Conservation (phyloP, 73 alveolate genomes). For the Paramecium sonneborni region DNA sequence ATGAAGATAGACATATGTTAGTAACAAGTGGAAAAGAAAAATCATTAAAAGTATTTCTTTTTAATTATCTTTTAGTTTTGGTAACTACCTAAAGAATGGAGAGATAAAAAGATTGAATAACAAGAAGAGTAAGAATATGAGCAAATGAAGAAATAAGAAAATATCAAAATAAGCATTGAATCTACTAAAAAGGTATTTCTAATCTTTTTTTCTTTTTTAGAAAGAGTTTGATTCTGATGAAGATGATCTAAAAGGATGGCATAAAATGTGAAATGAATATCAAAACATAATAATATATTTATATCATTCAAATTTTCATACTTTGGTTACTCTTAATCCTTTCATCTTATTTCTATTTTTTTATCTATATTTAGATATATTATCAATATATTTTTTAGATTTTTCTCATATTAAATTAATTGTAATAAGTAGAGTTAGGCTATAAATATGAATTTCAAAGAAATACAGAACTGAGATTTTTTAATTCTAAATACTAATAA, state of each 20-base stretch:
- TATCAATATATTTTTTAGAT: background rate
- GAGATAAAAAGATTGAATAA: constrained; percentile 64
- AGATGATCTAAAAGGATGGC: constrained; percentile 59
- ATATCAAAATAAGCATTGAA: background rate
- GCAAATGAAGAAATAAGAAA: background rate
- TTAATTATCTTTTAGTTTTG: constrained; percentile 35
- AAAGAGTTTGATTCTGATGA: constrained; percentile 50
- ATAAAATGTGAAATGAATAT: constrained; percentile 34
- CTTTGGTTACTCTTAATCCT: no score
- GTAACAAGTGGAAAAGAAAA: constrained; percentile 63
- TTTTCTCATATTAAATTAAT: no score
- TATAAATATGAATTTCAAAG: no score
- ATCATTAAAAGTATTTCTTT: constrained; percentile 23
- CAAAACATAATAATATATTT: no score
- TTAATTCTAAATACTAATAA: no score
- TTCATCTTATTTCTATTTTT: no score
- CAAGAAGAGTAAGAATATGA: constrained; percentile 33
- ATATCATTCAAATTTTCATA: no score
- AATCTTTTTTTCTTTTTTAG: background rate
- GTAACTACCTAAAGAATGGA: constrained; percentile 69
- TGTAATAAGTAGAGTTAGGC: no score
- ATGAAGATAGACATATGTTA: constrained; percentile 54
- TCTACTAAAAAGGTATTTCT: background rate
- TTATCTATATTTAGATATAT: background rate
- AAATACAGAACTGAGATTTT: no score